These are phyloP conservation scores for Pleurotus platypus DNA, from an alignment of 768 basidiomycete species.

Conservation along the genomic window DNA sequence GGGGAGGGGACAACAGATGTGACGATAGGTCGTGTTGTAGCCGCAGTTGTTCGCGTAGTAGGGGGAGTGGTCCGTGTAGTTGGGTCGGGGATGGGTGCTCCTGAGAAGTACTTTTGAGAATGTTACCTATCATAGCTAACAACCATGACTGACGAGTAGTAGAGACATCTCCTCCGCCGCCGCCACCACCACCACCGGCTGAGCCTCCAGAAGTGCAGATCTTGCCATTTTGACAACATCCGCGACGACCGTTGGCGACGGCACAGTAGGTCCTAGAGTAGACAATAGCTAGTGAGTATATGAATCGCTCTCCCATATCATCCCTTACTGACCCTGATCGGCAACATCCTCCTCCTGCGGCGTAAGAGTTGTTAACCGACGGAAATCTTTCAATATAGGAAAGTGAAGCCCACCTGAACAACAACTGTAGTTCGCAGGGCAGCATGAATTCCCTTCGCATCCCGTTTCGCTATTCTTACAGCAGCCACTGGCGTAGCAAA, in stretches of 20 bases:
- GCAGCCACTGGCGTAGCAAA: neutral
- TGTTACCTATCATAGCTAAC: neutral
- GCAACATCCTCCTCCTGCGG: conserved; percentile 1
- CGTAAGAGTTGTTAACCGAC: neutral
- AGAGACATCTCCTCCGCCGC: no score
- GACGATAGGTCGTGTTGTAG: neutral
- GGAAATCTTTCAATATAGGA: neutral
- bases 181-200: neutral
- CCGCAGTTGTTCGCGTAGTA: neutral
- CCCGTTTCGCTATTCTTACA: neutral
- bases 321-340: neutral
- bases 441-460: neutral
- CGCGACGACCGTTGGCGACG: neutral
- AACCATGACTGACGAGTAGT: neutral
- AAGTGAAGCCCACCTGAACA: neutral
- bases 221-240: neutral
- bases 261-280: neutral
- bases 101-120: neutral
- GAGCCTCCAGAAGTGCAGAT: neutral
- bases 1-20: neutral
- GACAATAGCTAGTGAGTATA: no score
- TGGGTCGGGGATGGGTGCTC: neutral
- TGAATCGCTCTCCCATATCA: neutral
- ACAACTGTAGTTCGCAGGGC: neutral
- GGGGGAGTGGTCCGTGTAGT: neutral